A percentile compares a stretch with the other conserved stretches of the same genome.
Conservation (phyloP, 176 grass and related monocot species). For the Triticum aestivum region IWGSC_CS_RefSeq_v2.1 NC_057794.1:532678973-532679472, state of each 20-base stretch:
- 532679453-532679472: slow-evolving; percentile 50
- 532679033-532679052: too few species aligned
- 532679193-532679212: neutral
- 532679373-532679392: neutral
- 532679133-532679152: too few species aligned
- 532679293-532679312: slow-evolving; percentile 78
- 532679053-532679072: too few species aligned
- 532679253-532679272: slow-evolving; percentile 98
- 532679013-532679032: too few species aligned
- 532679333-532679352: slow-evolving; percentile 3
- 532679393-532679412: slow-evolving; percentile 65
- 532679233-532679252: slow-evolving; percentile 91
- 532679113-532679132: too few species aligned
- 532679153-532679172: too few species aligned
- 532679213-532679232: slow-evolving; percentile 65
- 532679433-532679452: slow-evolving; percentile 88
- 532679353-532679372: neutral
- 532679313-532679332: slow-evolving; percentile 84
- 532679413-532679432: slow-evolving; percentile 59
- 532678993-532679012: too few species aligned
- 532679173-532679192: too few species aligned
- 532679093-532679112: too few species aligned
- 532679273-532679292: slow-evolving; percentile 85
- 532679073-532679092: too few species aligned
- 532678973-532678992: too few species aligned